Evolutionary conservation across 495 filamentous ascomycete species (phyloP).

Genomic region (Collariella sp.): DNA sequence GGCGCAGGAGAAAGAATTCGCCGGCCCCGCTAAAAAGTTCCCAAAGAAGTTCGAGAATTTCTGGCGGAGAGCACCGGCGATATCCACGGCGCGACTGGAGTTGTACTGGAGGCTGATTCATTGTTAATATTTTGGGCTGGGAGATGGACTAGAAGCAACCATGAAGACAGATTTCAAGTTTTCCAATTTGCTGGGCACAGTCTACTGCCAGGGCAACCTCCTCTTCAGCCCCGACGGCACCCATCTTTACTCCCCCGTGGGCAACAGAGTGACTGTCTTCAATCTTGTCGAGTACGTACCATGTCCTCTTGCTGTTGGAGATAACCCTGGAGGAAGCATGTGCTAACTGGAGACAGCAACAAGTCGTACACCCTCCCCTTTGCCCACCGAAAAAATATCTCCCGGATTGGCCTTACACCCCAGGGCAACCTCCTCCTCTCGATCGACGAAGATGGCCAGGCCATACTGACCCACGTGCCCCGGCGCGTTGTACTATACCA

Average conservation of each 20-base stretch:
- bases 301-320: background rate
- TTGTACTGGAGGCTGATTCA: background rate
- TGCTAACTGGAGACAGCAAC: conserved; percentile 53
- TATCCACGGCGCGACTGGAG: conserved; percentile 7
- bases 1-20: conserved; percentile 24
- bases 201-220: conserved; percentile 94
- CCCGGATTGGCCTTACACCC: conserved; percentile 77
- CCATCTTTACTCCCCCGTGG: conserved; percentile 91
- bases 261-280: conserved; percentile 91
- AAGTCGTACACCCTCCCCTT: conserved; percentile 93
- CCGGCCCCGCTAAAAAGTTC: conserved; percentile 27
- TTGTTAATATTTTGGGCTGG: background rate
- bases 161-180: conserved; percentile 99
- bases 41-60: conserved; percentile 15
- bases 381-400: conserved; percentile 86
- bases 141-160: conserved; percentile 30
- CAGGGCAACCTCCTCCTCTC: conserved; percentile 84
- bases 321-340: conserved; percentile 1
- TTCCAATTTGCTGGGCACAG: conserved; percentile 90
- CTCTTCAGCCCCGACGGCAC: conserved; percentile 95
- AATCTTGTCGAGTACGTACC: conserved; percentile 75
- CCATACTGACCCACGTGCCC: conserved; percentile 81
- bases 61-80: conserved; percentile 11
- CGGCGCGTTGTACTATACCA: conserved; percentile 81
- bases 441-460: conserved; percentile 87